Evolutionary conservation across 331 rosid species (phyloP), one percentile per base, ranked within the genome.

Genomic region (Malus hybrid): DNA sequence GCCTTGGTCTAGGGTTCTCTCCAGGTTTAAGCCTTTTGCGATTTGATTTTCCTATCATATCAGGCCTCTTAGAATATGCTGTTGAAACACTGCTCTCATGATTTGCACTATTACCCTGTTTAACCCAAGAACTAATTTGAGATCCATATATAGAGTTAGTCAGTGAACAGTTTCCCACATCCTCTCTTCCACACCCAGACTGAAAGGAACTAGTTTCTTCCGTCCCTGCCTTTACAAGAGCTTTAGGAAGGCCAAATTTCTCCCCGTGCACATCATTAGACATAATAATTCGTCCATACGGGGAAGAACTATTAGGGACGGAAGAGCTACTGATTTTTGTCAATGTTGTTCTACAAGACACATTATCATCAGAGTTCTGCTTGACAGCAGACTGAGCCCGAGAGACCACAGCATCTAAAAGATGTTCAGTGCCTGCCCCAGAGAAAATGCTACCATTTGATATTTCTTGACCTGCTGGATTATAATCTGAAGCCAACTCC

Each of bases 1-100:
- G 99, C 74, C 99, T 87, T 63, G 99, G 97, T 78, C 92, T 88
- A 7, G 99, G 97, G 79, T 95, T 95, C 89, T 92, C 99, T 81
- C 99, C 97, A 66, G 93, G 97, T 84, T 95, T 95, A 65, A 84
- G 92, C 86, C 97, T 86, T 83, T 92, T 95, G 26, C 96, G 96
- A 68, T 83, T 87, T 30, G 91, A 81, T 78, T 95, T 90, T 57
- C 83, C 81, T 69, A 68, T 77, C 76, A 88, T 88, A 74, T 88
- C 88, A 16, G 89, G 85, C 75, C 79, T 90, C 87, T 92, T 92
- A 6, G 96, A 92, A 78, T 82, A 92, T 63, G 92, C 96, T n/a
- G 97, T 88, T n/a, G 97, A 92, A 80, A 86, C 85, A 36, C 89
- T 92, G 72, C 63, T 90, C 52, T 87, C 96, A 44, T 39, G 86